Evolutionary conservation across 2,329 filamentous ascomycete genomes (phyloP), one percentile per base, ranked within the genome.

Genomic region (Nemania bipapillata): DNA sequence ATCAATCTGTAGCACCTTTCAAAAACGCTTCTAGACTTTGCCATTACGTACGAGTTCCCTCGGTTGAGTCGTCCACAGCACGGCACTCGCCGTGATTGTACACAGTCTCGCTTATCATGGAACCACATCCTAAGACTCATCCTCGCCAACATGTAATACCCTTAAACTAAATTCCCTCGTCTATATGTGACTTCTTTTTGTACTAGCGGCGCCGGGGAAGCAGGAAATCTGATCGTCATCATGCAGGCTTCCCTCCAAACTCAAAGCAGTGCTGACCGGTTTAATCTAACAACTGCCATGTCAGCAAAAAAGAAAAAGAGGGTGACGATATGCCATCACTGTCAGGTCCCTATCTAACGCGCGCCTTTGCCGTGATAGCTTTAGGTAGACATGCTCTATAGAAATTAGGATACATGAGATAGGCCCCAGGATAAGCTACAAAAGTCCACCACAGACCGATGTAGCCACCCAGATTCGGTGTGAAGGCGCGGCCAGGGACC

Each of bases 161-260:
- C 37, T 24, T 45, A 9, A 28, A 32, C 45, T 53, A 20, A 32
- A 45, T 35, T 15, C 28, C 8, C 32, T 35, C 8, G 40, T 35
- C 15, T 8, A 49, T 54, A 26, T 58, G n/a, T 26, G 8, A 15
- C 17, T 35, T 32, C n/a, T 8, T 57, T 37, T 26, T 53, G 20
- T 35, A 66, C 52, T 55, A 61, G 50, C 40, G 57, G n/a, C 15
- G 11, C 42, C 30, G 32, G 24, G 40, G 55, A 54, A 60, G 37
- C 8, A 17, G 32, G 12, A 32, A 30, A 52, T 42, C 11, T 4
- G 24, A 32, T 32, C 40, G 56, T 32, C 26, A 37, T 42, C 57
- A 52, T 57, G 57, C 64, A 63, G 26, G 30, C 26, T 15, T 20
- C 20, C 15, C 17, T 22, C 32, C 12, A 52, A 32, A 28, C 50